Conservation (phyloP, 495 filamentous ascomycete species). For the Lineolata rhizophorae region DNA sequence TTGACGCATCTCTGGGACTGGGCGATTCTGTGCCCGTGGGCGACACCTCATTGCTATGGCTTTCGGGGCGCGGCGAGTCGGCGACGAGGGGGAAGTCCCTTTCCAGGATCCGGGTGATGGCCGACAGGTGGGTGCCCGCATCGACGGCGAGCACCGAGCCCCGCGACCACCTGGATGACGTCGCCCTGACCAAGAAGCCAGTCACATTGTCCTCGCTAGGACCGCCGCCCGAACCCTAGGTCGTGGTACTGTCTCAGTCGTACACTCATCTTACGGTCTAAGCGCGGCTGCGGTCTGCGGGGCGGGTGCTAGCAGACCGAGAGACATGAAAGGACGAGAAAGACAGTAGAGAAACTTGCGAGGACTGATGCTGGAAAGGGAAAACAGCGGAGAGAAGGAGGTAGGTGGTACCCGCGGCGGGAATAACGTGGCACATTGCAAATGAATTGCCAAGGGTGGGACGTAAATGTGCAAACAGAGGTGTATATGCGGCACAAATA, state of each 20-base stretch:
- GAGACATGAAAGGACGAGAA: neutral
- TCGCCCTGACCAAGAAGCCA: slow-evolving; percentile 67
- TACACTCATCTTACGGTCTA: neutral
- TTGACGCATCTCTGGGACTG: too few species aligned
- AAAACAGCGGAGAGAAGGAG: too few species aligned
- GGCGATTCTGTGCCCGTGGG: neutral
- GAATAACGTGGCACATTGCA: too few species aligned
- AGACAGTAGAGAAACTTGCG: too few species aligned
- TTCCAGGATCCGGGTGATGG: slow-evolving; percentile 54
- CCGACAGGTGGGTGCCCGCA: slow-evolving; percentile 71
- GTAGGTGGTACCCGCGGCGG: too few species aligned
- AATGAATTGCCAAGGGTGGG: too few species aligned
- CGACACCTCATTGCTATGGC: neutral
- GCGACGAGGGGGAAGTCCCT: slow-evolving; percentile 18
- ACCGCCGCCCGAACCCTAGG: slow-evolving; percentile 76
- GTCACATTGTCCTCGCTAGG: slow-evolving; percentile 79
- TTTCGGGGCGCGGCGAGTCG: neutral
- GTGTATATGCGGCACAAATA: too few species aligned
- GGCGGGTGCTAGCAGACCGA: neutral
- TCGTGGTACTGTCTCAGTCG: slow-evolving; percentile 1
- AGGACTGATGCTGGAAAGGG: too few species aligned
- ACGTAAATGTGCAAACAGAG: too few species aligned
- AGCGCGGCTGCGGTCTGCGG: too few species aligned
- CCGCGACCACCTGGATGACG: slow-evolving; percentile 51
- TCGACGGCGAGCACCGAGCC: slow-evolving; percentile 76